These are phyloP conservation scores for Annulohypoxylon maeteangense DNA, from an alignment of 495 filamentous ascomycete species.

Conservation along the genomic window DNA sequence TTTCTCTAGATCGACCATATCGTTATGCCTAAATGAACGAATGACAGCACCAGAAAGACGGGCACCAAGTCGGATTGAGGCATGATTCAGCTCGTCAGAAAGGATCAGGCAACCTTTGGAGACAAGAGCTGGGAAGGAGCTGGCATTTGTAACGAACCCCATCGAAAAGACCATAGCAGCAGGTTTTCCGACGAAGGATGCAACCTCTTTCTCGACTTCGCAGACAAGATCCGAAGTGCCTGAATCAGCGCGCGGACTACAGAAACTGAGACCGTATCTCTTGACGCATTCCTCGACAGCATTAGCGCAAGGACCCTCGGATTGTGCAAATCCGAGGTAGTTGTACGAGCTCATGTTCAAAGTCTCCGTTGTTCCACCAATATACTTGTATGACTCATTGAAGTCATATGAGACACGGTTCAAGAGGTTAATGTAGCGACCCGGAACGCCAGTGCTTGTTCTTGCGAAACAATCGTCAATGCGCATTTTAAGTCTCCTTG, in stretches of 20 bases:
- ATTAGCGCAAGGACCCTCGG: constrained; percentile 95
- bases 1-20: constrained; percentile 86
- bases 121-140: constrained; percentile 88
- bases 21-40: constrained; percentile 95
- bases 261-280: constrained; percentile 82
- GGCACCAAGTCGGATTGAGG: constrained; percentile 94
- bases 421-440: constrained; percentile 89
- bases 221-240: constrained; percentile 88
- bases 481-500: constrained; percentile 87
- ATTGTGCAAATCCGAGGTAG: constrained; percentile 98
- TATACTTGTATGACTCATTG: constrained; percentile 86
- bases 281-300: constrained; percentile 85
- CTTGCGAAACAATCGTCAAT: constrained; percentile 97
- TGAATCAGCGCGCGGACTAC: constrained; percentile 82
- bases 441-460: constrained; percentile 91
- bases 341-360: constrained; percentile 99
- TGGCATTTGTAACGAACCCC: constrained; percentile 96
- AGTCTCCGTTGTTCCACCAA: constrained; percentile 92
- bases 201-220: constrained; percentile 90
- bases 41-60: constrained; percentile 95
- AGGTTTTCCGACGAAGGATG: constrained; percentile 91
- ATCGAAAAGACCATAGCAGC: constrained; percentile 97
- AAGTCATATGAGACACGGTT: constrained; percentile 88
- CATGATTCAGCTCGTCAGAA: constrained; percentile 97
- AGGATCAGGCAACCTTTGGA: constrained; percentile 92